Evolutionary conservation across 108 stramenopile genomes (phyloP).

Genomic region (Mayamaea pseudoterrestris): DNA sequence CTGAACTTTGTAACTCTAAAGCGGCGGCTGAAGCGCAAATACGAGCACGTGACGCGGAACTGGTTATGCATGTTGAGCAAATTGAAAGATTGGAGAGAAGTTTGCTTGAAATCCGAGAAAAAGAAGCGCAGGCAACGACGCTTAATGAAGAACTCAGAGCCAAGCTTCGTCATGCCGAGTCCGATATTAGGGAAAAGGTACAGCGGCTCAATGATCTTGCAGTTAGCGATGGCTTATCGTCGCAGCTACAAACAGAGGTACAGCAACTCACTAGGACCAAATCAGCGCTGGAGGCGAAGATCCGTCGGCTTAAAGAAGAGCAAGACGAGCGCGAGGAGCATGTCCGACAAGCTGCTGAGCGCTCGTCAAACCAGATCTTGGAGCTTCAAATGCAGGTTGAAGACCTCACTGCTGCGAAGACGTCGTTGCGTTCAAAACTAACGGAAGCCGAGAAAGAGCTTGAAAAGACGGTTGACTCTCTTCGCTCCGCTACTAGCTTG

Average conservation of each 20-base stretch:
- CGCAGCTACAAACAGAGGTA: slow-evolving; percentile 7
- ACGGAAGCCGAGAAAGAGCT: background rate
- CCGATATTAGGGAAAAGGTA: background rate
- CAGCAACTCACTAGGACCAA: slow-evolving; percentile 8
- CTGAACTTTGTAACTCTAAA: too few species aligned
- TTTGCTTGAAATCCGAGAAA: too few species aligned
- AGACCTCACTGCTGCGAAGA: background rate
- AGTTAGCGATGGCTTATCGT: background rate
- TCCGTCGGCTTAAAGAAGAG: slow-evolving; percentile 14
- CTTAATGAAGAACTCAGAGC: slow-evolving; percentile 2
- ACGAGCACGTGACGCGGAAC: slow-evolving; percentile 8
- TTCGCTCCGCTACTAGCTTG: background rate
- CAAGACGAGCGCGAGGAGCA: slow-evolving; percentile 21
- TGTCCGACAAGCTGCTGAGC: slow-evolving; percentile 5
- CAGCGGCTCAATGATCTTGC: background rate
- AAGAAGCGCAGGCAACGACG: too few species aligned
- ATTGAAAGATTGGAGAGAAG: too few species aligned
- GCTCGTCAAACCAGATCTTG: slow-evolving; percentile 6
- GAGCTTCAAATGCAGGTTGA: background rate
- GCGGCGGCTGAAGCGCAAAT: slow-evolving; percentile 11
- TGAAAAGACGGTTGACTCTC: background rate
- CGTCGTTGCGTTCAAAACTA: background rate
- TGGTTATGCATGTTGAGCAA: too few species aligned
- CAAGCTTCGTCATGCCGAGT: background rate
- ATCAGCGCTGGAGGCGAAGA: slow-evolving; percentile 2